Evolutionary conservation across 176 grass and related monocot species (phyloP).

Genomic region (Ananas comosus): DNA sequence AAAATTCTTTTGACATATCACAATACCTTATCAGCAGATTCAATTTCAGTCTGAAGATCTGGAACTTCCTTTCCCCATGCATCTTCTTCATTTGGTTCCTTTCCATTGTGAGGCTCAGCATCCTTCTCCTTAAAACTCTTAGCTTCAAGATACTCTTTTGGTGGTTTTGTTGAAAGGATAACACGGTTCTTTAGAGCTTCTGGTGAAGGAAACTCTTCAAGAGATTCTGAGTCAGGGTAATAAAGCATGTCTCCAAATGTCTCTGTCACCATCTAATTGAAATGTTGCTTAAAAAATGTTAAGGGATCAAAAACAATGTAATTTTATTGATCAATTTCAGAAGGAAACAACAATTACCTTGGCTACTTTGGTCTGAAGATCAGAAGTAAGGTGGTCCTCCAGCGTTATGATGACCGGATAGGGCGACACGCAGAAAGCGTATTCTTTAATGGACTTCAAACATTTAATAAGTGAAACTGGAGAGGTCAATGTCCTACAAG

Average conservation of each 20-base stretch:
- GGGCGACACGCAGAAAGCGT: conserved; percentile 49
- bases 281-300: conserved; percentile 4
- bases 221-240: conserved; percentile 17
- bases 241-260: conserved; percentile 23
- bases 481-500: conserved; percentile 53
- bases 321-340: background rate
- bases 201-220: conserved; percentile 15
- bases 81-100: conserved; percentile 12
- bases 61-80: conserved; percentile 23
- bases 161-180: conserved; percentile 23
- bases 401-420: conserved; percentile 88
- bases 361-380: conserved; percentile 50
- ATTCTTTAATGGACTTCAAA: conserved; percentile 48
- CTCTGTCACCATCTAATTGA: conserved; percentile 21
- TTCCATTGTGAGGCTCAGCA: background rate
- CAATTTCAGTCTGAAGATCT: conserved; percentile 11
- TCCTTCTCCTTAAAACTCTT: conserved; percentile 12
- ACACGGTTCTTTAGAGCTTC: conserved; percentile 15
- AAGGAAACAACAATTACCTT: background rate
- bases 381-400: conserved; percentile 68
- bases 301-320: background rate
- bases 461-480: conserved; percentile 59
- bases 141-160: conserved; percentile 18
- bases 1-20: background rate
- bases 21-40: conserved; percentile 13